These are phyloP conservation scores for Aegle marmelos DNA, from an alignment of 345 rosid genomes.

Conservation along the genomic window DNA sequence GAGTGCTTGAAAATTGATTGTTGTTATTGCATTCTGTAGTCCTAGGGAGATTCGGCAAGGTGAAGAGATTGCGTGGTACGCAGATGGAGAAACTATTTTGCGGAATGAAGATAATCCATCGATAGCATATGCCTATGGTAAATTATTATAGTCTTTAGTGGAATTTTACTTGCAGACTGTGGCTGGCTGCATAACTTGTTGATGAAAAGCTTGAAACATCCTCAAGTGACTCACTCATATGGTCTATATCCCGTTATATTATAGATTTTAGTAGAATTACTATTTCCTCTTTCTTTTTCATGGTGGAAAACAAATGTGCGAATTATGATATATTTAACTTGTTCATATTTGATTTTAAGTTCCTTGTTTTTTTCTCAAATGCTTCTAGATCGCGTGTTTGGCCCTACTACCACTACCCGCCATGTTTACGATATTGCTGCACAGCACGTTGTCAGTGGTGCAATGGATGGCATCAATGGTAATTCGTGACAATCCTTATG, in stretches of 20 bases:
- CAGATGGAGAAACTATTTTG: constrained; percentile 94
- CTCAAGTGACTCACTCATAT: not conserved
- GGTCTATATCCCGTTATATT: not conserved
- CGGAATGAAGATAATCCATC: constrained; percentile 84
- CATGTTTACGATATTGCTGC: constrained; percentile 98
- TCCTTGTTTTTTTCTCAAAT: constrained; percentile 17
- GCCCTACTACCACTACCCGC: constrained; percentile 99
- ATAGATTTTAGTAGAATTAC: not conserved
- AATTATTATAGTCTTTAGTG: constrained; percentile 11
- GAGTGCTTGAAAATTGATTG: constrained; percentile 20
- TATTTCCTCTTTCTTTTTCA: not conserved
- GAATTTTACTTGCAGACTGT: not conserved
- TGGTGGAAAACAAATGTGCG: not conserved
- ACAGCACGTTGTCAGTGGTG: constrained; percentile 90
- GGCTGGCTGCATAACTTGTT: not conserved
- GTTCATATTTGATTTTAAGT: not conserved
- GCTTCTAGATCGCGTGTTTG: constrained; percentile 84
- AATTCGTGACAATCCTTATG: constrained; percentile 17
- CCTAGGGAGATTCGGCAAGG: constrained; percentile 97
- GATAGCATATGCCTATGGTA: constrained; percentile 95
- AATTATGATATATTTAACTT: not conserved
- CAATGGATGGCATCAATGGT: constrained; percentile 98
- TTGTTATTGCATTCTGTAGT: constrained; percentile 37
- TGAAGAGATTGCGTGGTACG: constrained; percentile 99
- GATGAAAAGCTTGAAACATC: not conserved